Base-by-base conservation (phyloP, 345 rosid species). In the Chamaenerion angustifolium region DNA sequence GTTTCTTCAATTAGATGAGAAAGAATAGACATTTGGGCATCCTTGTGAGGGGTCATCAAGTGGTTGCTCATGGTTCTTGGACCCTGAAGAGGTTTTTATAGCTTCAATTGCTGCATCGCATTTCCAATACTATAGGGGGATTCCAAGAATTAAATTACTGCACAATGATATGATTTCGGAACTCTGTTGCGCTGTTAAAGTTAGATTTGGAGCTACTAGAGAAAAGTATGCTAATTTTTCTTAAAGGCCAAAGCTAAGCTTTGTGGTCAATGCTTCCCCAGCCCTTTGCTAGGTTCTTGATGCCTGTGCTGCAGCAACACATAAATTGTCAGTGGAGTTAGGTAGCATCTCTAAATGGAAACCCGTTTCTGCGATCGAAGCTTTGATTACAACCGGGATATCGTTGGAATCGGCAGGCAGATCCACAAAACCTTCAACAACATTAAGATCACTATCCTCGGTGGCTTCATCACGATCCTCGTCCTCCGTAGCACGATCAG, bases 401-500 rank as follows among this genome's bases (percentile, higher is more conserved):
- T 53, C 55, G 31, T 55, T 86, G 10, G 96, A 90, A 59, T 93
- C 12, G 93, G 95, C 11, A 72, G 83, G 66, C 86, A 82, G 89
- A 82, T 80, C 69, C 69, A 80, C 52, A 88, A 80, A 71, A 85
- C 90, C 12, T 85, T 89, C 75, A 82, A 79, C 69, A 85, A 78
- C 76, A 69, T 82, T 42, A 89, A 82, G 72, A 88, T 88, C 81
- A 89, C 95, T 0, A 75, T 88, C 58, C 93, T 88, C 18, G 85
- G 97, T 48, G 89, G 97, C 45, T 82, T 88, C 70, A 87, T 88
- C 43, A 85, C 97, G 21, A 79, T 89, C 45, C 88, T 89, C 56
- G 97, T 89, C 67, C 77, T 89, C 37, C 90, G 94, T 19, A 95
- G 95, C 60, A 85, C 95, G 3, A 80, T 89, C 60, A 95, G 97